phyloP scores from a whole-genome alignment of 305 asterid species.

The Solanum hybrid region DNA sequence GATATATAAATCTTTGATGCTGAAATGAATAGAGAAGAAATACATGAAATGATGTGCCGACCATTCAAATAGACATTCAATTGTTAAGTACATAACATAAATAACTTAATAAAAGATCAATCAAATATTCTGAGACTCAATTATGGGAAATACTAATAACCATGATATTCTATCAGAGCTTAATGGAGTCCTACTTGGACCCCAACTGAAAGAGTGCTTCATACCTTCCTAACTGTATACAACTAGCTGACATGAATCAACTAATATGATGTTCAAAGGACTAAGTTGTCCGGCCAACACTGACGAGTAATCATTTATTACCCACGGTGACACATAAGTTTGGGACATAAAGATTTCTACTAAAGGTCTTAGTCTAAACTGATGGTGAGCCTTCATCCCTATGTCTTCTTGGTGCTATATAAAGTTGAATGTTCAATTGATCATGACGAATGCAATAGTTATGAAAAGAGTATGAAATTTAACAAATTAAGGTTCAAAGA shows the following conservation, averaged over 20 bases:
- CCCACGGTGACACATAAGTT: neutral
- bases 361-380: no score
- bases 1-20: neutral
- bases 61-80: neutral
- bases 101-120: neutral
- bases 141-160: neutral
- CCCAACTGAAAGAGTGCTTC: neutral
- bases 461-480: neutral
- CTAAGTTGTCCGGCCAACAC: neutral
- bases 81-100: no score
- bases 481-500: neutral
- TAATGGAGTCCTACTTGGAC: neutral
- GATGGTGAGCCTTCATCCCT: neutral
- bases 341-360: neutral
- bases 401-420: neutral
- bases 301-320: no score
- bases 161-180: neutral
- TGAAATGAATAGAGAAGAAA: neutral
- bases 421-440: neutral
- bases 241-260: neutral
- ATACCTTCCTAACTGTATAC: neutral
- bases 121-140: neutral
- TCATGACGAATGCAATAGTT: neutral
- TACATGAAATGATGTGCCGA: neutral
- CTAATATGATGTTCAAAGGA: neutral